Base-by-base conservation (phyloP, 352 stramenopile genomes). In the Globisporangium rhizosaccharum region DNA sequence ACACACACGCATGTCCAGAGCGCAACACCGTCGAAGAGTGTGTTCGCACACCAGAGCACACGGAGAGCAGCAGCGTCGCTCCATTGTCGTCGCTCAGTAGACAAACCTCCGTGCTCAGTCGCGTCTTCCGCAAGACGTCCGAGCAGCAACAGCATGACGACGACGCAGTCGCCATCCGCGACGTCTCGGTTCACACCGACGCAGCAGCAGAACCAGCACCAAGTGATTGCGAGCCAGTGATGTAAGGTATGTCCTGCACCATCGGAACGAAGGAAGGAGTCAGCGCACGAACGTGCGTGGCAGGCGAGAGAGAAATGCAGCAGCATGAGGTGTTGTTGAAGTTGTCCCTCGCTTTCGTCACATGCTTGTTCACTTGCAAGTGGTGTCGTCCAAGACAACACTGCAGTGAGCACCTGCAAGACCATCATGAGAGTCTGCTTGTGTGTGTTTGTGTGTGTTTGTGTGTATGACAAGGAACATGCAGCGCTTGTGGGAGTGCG, bases 91-190 rank as follows among this genome's bases (percentile, higher is more conserved):
- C 44, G 17, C 12, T 45, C 17, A 25, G 5, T n/a, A 56, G 47
- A 14, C 56, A 65, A 36, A 25, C 51, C 9, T 76, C 71, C 6
- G 59, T 79, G 15, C 30, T 79, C 9, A 72, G 61, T 50, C 62
- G 61, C 6, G 65, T 76, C 36, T 74, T 76, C 42, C 59, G 63
- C 14, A 53, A 56, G 26, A 20, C 44, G 39, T 33, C 36, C 4
- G 37, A 65, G 59, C 36, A 59, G 17, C 47, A 44, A 1, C 54
- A 52, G 39, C 3, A 45, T 45, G 17, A 45, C 44, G 6, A 33
- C 9, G 25, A 42, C 18, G 33, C 44, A 48, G n/a, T 8, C 8
- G 44, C 15, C 44, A 20, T 1, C 17, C 2, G 30, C 8, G 51
- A 50, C n/a, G 14, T 30, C 18, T 26, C 25, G 23, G 26, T 20